Conservation (phyloP, 306 rosid species). For the Rosa multiflora region DNA sequence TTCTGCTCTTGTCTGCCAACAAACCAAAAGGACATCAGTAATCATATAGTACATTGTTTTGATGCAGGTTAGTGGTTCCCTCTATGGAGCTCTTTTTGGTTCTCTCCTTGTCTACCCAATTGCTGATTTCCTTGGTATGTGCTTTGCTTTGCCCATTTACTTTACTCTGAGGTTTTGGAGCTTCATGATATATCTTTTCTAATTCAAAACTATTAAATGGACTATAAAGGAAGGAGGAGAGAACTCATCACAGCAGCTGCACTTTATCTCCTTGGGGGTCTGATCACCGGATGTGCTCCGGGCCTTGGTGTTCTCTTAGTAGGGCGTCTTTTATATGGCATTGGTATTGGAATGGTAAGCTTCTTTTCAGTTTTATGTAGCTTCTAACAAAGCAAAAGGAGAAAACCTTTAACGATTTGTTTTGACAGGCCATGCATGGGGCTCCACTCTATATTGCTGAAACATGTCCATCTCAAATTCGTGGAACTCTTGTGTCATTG, state of each 20-base stretch:
- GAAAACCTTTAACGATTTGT: constrained; percentile 9
- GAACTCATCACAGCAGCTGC: constrained; percentile 71
- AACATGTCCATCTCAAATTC: constrained; percentile 91
- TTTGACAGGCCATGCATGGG: constrained; percentile 94
- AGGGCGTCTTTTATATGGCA: constrained; percentile 88
- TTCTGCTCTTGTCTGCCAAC: constrained; percentile 5
- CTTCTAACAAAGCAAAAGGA: neutral
- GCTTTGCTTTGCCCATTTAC: constrained; percentile 25
- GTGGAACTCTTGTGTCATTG: constrained; percentile 88
- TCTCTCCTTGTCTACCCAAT: constrained; percentile 72
- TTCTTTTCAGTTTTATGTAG: constrained; percentile 13
- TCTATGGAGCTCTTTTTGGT: constrained; percentile 95
- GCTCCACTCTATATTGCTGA: constrained; percentile 98
- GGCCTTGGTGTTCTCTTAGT: constrained; percentile 67
- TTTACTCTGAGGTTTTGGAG: constrained; percentile 24
- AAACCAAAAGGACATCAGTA: neutral
- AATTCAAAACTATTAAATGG: constrained; percentile 25
- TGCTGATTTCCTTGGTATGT: constrained; percentile 88
- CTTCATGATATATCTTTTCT: constrained; percentile 24
- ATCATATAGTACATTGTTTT: neutral
- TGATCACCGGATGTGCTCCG: constrained; percentile 68
- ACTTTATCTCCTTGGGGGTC: constrained; percentile 66
- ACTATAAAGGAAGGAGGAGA: constrained; percentile 67
- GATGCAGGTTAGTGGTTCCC: constrained; percentile 84
- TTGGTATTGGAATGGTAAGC: constrained; percentile 93